Evolutionary conservation across 805 yeast genomes (phyloP).

Genomic region (Kuraishia capsulata): DNA sequence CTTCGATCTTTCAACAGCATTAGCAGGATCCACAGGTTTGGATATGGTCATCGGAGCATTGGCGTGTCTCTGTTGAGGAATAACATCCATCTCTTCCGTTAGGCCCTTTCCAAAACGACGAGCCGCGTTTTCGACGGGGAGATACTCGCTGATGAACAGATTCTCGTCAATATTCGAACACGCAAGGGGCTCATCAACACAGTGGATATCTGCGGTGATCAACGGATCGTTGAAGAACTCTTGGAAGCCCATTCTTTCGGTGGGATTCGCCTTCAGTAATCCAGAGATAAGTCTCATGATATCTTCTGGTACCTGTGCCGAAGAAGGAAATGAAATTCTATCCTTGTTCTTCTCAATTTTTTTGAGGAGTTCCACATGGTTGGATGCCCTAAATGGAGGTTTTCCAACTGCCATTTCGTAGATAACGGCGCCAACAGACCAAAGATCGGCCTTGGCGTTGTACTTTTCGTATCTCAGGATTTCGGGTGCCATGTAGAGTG

Average conservation of each 20-base stretch:
- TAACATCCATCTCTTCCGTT: background rate
- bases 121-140: too few relatives aligned
- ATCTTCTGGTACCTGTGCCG: slow-evolving; percentile 54
- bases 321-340: slow-evolving; percentile 64
- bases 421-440: slow-evolving; percentile 97
- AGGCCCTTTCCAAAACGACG: slow-evolving; percentile 2
- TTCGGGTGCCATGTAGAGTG: slow-evolving; percentile 98
- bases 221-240: slow-evolving; percentile 79
- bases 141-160: slow-evolving; percentile 78
- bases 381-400: slow-evolving; percentile 92
- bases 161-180: slow-evolving; percentile 67
- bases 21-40: too few relatives aligned
- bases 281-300: slow-evolving; percentile 66
- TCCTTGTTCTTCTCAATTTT: slow-evolving; percentile 81
- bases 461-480: slow-evolving; percentile 89
- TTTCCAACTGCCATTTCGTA: slow-evolving; percentile 95
- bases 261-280: slow-evolving; percentile 74
- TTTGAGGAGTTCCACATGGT: slow-evolving; percentile 82
- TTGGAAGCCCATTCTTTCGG: slow-evolving; percentile 77
- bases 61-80: slow-evolving; percentile 4
- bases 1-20: too few relatives aligned
- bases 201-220: slow-evolving; percentile 43
- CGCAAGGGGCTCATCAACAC: slow-evolving; percentile 49
- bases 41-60: too few relatives aligned
- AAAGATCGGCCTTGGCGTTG: slow-evolving; percentile 93